Evolutionary conservation across 805 yeast species (phyloP).

Genomic region (Candida argentea): DNA sequence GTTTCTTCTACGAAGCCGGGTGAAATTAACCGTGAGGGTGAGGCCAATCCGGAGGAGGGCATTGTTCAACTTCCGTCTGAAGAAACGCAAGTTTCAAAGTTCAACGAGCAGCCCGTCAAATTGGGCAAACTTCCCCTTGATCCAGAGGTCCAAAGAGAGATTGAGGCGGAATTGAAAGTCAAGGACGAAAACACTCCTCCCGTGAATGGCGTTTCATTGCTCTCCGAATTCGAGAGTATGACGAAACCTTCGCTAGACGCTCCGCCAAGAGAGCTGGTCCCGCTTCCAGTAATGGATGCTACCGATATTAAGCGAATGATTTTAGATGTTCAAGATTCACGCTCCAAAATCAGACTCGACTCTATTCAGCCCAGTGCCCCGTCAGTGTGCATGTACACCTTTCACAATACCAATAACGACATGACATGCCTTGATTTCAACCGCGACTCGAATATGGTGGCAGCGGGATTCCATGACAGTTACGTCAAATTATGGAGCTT

Average conservation of each 20-base stretch:
- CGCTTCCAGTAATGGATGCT: conserved; percentile 77
- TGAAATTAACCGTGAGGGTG: conserved; percentile 33
- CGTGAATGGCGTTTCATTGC: conserved; percentile 35
- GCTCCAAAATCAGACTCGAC: conserved; percentile 62
- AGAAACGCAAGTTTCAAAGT: conserved; percentile 42
- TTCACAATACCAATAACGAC: conserved; percentile 88
- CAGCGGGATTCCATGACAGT: conserved; percentile 92
- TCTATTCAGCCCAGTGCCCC: conserved; percentile 76
- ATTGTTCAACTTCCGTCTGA: conserved; percentile 34
- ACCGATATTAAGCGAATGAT: conserved; percentile 74
- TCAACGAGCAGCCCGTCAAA: conserved; percentile 64
- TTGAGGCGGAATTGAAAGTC: conserved; percentile 71
- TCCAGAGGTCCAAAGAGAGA: conserved; percentile 73
- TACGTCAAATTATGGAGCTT: conserved; percentile 87
- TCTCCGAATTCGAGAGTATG: conserved; percentile 56
- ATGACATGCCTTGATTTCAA: conserved; percentile 82
- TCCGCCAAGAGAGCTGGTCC: conserved; percentile 67
- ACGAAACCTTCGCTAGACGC: conserved; percentile 50
- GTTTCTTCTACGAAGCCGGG: conserved; percentile 34
- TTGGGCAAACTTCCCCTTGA: conserved; percentile 83
- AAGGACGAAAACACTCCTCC: conserved; percentile 48
- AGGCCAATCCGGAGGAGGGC: conserved; percentile 43
- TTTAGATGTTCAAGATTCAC: conserved; percentile 68
- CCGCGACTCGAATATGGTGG: conserved; percentile 75
- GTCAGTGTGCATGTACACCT: conserved; percentile 95